Evolutionary conservation across 805 yeast genomes (phyloP).

Genomic region (Starmerella kuoi): DNA sequence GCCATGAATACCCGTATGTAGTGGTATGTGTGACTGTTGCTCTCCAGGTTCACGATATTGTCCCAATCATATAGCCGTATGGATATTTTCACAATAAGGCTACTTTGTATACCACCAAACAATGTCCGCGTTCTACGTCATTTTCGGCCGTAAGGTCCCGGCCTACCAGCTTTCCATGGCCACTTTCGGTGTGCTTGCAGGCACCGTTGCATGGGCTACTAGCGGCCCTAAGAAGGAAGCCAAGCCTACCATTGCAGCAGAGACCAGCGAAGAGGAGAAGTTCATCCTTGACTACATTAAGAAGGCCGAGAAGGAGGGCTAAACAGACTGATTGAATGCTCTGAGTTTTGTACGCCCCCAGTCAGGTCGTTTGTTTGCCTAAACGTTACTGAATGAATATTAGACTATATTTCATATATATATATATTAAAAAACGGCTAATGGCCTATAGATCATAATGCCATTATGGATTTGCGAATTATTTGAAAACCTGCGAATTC

Average conservation of each 20-base stretch:
- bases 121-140: conserved; percentile 38
- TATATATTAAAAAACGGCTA: no score
- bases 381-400: no score
- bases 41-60: no score
- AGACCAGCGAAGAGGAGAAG: conserved; percentile 78
- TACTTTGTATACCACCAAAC: background rate
- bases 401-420: no score
- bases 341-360: no score
- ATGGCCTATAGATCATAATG: no score
- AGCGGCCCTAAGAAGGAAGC: conserved; percentile 45
- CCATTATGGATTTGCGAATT: no score
- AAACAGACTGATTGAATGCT: background rate
- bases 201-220: conserved; percentile 54
- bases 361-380: no score
- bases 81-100: background rate
- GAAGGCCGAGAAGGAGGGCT: conserved; percentile 31
- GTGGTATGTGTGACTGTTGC: no score
- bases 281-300: conserved; percentile 60
- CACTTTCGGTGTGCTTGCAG: conserved; percentile 59
- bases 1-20: no score
- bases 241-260: conserved; percentile 59
- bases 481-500: conserved; percentile 61
- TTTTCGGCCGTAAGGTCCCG: conserved; percentile 72
- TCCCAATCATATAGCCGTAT: background rate
- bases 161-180: conserved; percentile 80